Conservation (phyloP, 83 land plant genomes). For the Isoetes engelmannii region DNA sequence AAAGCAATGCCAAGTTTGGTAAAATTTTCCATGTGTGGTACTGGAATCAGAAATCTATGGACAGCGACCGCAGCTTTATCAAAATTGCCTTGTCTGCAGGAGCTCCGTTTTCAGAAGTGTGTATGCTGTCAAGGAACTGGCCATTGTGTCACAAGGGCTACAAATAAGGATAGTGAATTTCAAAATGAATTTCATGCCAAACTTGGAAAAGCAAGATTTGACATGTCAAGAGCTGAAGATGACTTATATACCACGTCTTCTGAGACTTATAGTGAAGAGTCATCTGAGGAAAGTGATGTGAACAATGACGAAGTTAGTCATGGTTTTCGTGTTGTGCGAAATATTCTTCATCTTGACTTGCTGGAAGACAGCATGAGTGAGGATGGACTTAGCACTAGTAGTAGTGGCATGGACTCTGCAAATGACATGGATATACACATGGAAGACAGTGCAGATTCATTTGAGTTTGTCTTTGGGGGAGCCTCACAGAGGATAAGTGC, state of each 20-base stretch:
- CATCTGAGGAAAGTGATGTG: slow-evolving; percentile 57
- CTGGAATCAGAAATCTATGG: slow-evolving; percentile 70
- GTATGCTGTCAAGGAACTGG: slow-evolving; percentile 60
- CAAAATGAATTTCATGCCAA: slow-evolving; percentile 7
- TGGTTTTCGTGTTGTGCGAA: too few relatives aligned
- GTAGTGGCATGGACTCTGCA: too few relatives aligned
- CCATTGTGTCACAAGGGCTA: slow-evolving; percentile 27
- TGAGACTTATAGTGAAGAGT: slow-evolving; percentile 33
- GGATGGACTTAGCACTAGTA: too few relatives aligned
- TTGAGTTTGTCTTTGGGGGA: too few relatives aligned
- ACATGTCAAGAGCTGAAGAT: slow-evolving; percentile 24
- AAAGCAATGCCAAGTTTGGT: slow-evolving; percentile 57
- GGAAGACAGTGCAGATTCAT: too few relatives aligned
- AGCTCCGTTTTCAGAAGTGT: slow-evolving; percentile 79
- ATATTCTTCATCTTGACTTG: too few relatives aligned
- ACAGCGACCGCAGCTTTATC: slow-evolving; percentile 62
- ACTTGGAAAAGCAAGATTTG: slow-evolving; percentile 9
- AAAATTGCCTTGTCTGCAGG: slow-evolving; percentile 49
- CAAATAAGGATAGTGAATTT: not conserved
- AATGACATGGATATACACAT: too few relatives aligned
- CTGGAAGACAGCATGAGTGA: too few relatives aligned
- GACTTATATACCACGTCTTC: slow-evolving; percentile 24
- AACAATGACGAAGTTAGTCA: too few relatives aligned
- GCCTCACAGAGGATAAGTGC: too few relatives aligned
- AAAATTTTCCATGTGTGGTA: slow-evolving; percentile 68